A percentile compares a stretch with the other conserved stretches of the same genome.
phyloP scores from a whole-genome alignment of 306 rosid genomes.

The Gastrolobium bilobum region DNA sequence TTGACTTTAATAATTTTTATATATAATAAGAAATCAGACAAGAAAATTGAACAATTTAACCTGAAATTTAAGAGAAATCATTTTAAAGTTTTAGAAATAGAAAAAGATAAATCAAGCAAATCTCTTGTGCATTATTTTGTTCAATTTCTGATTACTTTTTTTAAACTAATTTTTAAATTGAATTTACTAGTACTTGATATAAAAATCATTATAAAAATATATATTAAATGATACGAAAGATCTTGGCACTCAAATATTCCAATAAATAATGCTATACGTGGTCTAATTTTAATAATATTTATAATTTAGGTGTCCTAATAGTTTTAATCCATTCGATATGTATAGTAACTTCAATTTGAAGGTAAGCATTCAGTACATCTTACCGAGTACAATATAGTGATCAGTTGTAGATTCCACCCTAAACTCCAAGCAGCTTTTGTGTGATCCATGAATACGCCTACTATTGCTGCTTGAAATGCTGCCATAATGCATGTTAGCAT shows the following conservation, averaged over 20 bases:
- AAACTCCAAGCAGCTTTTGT: slow-evolving; percentile 61
- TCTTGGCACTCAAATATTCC: not conserved
- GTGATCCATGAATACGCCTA: slow-evolving; percentile 60
- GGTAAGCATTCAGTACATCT: not conserved
- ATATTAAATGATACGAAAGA: not conserved
- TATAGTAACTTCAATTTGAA: not conserved
- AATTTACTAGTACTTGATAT: too few species aligned
- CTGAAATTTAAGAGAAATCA: not conserved
- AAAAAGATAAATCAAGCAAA: not conserved
- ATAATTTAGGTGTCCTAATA: too few species aligned
- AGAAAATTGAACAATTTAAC: not conserved
- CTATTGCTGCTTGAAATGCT: slow-evolving; percentile 57
- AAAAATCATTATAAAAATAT: too few species aligned
- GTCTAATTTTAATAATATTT: not conserved
- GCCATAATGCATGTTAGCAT: slow-evolving; percentile 68
- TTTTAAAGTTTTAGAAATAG: not conserved
- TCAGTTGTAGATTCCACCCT: slow-evolving; percentile 65
- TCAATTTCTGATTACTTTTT: not conserved
- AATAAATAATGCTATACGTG: not conserved
- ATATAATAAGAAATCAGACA: too few species aligned
- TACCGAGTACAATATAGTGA: slow-evolving; percentile 78
- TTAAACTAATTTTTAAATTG: not conserved
- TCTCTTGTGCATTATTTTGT: not conserved
- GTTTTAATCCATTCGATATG: too few species aligned
- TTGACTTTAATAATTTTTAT: not conserved